Conservation (phyloP, 345 rosid species). For the Eucalyptus pumila region DNA sequence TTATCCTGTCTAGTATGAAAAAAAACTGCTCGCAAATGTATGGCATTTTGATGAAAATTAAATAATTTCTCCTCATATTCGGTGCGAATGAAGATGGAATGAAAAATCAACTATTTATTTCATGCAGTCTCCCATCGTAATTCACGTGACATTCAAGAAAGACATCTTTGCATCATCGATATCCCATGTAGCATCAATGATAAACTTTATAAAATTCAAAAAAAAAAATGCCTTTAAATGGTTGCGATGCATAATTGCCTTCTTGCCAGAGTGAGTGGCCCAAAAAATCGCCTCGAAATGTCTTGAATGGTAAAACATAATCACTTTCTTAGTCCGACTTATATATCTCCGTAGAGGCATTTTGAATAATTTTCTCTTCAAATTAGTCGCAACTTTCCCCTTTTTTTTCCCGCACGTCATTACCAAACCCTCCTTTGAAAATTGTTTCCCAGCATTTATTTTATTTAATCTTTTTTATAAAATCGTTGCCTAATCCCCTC, state of each 20-base stretch:
- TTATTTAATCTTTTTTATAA: neutral
- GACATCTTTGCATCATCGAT: neutral
- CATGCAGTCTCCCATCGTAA: rapidly evolving
- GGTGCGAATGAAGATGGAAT: neutral
- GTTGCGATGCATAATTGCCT: neutral
- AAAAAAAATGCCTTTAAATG: neutral
- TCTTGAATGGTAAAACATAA: neutral
- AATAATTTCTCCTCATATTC: neutral
- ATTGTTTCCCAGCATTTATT: neutral
- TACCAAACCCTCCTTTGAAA: neutral
- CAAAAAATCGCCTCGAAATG: rapidly evolving
- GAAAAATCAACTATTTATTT: neutral
- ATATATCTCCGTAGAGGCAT: neutral
- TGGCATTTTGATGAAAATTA: neutral
- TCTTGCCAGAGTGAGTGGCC: neutral
- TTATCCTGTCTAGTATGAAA: neutral
- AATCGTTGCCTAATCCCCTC: neutral
- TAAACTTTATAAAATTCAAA: neutral
- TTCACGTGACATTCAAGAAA: neutral
- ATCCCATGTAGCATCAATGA: neutral
- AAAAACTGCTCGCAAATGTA: neutral
- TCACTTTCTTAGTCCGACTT: neutral
- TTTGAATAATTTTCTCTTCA: neutral
- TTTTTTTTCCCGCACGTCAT: neutral
- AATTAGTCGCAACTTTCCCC: neutral